Evolutionary conservation across 192 early-diverging fungal genomes (phyloP), one percentile per base, ranked within the genome.

Genomic region (Jimgerdemannia lactiflua): DNA sequence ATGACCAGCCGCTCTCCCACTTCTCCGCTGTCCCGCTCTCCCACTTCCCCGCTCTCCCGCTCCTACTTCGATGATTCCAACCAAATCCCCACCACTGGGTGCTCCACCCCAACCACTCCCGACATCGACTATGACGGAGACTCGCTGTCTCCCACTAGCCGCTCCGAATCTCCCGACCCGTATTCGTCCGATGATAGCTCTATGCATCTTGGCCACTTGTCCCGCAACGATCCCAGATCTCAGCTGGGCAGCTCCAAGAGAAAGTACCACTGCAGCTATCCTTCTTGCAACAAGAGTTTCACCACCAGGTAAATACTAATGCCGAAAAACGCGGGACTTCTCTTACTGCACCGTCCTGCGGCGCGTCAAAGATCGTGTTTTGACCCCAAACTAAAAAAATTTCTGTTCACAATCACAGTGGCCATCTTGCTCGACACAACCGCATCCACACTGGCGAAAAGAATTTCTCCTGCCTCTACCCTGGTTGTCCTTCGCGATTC

Each of bases 391-490:
- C 18, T 73, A 41, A 64, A 65, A 41, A 40, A 39, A 17, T 39
- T 54, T 70, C 39, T 75, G 29, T 29, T 29, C 29, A 59, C 42
- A 42, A 66, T 29, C 6, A 42, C 69, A 90, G 92, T 80, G 94
- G 94, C 0, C 94, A 96, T 72, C 79, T 95, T 69, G 91, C 92
- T 39, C 86, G 94, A 29, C 94, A 95, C 77, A 89, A 91, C 75
- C 85, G 94, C 19, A 91, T 95, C 65, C 94, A 95, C 80, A 93
- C 90, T 0, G 93, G 93, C n/a, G 93, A 93, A 79, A 93, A 93
- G 79, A 91, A 92, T 80, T 94, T 91, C 77, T 59, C 81, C 0
- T 95, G 94, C 74, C 77, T 87, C 11, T 86, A 89, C 77, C 84
- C 87, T 2, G 92, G 89, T 7, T 95, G 94, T 78, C 81, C 82